Evolutionary conservation across 495 filamentous ascomycete species (phyloP).

Genomic region (Gamarada debralockiae): DNA sequence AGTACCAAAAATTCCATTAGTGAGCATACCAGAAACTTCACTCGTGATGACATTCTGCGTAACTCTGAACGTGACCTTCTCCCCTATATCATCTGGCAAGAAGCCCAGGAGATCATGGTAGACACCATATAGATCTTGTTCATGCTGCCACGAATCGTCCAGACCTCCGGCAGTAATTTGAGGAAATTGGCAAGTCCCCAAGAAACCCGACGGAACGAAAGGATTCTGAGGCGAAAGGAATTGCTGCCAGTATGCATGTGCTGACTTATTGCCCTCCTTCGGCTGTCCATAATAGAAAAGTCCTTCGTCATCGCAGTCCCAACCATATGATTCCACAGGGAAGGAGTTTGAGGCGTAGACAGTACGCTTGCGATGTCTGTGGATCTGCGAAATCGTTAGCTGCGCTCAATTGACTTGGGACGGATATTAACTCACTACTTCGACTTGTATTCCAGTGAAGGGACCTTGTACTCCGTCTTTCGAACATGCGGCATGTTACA

Average conservation of each 20-base stretch:
- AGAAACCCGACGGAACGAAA: slow-evolving; percentile 51
- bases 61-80: slow-evolving; percentile 52
- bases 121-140: slow-evolving; percentile 57
- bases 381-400: slow-evolving; percentile 42
- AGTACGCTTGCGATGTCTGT: slow-evolving; percentile 71
- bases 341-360: slow-evolving; percentile 67
- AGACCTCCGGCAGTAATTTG: slow-evolving; percentile 63
- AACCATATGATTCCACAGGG: slow-evolving; percentile 58
- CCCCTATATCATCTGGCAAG: slow-evolving; percentile 43
- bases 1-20: slow-evolving; percentile 53
- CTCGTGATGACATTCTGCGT: slow-evolving; percentile 71
- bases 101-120: slow-evolving; percentile 58
- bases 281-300: slow-evolving; percentile 58
- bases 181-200: slow-evolving; percentile 65
- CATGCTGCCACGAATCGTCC: slow-evolving; percentile 63
- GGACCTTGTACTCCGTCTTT: slow-evolving; percentile 46
- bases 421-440: slow-evolving; percentile 43
- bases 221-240: slow-evolving; percentile 54
- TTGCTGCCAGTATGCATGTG: slow-evolving; percentile 50
- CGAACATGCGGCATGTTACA: slow-evolving; percentile 78
- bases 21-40: slow-evolving; percentile 63
- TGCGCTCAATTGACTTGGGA: slow-evolving; percentile 1
- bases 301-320: slow-evolving; percentile 57
- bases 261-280: slow-evolving; percentile 26
- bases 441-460: slow-evolving; percentile 48